Base-by-base conservation (phyloP, 805 yeast genomes). In the Monosporozyma servazzii region DNA sequence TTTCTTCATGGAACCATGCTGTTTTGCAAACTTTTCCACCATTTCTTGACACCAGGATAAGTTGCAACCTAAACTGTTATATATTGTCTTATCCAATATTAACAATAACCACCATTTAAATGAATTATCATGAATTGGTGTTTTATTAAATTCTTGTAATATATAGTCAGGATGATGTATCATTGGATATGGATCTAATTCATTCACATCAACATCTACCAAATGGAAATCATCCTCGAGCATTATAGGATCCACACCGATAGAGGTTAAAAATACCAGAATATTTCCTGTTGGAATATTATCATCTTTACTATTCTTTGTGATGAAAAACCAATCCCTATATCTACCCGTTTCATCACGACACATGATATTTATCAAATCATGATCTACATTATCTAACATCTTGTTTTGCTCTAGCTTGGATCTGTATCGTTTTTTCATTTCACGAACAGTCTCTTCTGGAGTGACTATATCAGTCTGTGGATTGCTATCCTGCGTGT, bases 31-130 rank as follows among this genome's bases (percentile, higher is more conserved):
- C 6, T 31, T 31, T 8, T 10, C 2, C 9, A 33, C 21, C n/a
- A 21, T 21, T 5, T 17, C n/a, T 5, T 45, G 18, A 45, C 66
- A 61, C 62, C 59, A 54, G 0, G 33, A 17, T 1, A 52, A n/a
- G 23, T 58, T 55, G 31, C 56, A 56, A 17, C 53, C 56, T 9
- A 53, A 30, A 5, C 64, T 58, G 17, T 60, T 59, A 51, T 52
- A 66, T 11, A 65, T 37, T 17, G 61, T 63, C 29, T 64, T 55
- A 47, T 66, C 70, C 20, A 66, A 51, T 11, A 65, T 53, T 15
- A 62, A 54, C 23, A 58, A 60, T 25, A 63, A 45, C 44, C 63
- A 56, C 47, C 42, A 48, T 18, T 37, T 31, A 11, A 33, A 58
- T 0, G 17, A 10, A 7, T 20, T 23, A n/a, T 51, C 50, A 10